Conservation (phyloP, 805 yeast species). For the Cyberlindnera petersonii region DNA sequence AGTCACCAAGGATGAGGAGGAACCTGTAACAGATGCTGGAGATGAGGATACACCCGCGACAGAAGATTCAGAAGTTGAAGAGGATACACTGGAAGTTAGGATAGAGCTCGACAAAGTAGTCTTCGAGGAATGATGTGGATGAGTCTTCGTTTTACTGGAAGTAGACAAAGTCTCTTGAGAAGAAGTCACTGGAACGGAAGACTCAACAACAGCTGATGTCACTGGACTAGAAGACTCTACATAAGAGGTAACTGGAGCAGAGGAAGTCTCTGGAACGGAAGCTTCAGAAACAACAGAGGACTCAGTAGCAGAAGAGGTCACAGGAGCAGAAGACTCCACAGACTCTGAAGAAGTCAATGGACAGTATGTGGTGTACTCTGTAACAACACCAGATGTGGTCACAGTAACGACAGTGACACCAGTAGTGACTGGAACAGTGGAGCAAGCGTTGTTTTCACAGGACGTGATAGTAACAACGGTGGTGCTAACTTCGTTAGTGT, state of each 20-base stretch:
- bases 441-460: neutral
- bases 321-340: neutral
- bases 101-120: too few species aligned
- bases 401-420: conserved; percentile 22
- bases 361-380: conserved; percentile 4
- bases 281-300: neutral
- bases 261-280: neutral
- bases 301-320: neutral
- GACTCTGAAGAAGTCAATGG: neutral
- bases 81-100: neutral
- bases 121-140: too few species aligned
- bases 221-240: too few species aligned
- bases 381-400: conserved; percentile 18
- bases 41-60: too few species aligned
- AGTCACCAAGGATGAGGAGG: neutral
- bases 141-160: too few species aligned
- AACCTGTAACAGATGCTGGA: too few species aligned
- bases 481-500: too few species aligned
- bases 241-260: neutral
- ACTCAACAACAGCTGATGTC: neutral
- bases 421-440: conserved; percentile 3
- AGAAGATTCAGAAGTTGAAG: conserved; percentile 1
- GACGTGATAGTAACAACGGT: too few species aligned
- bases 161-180: neutral
- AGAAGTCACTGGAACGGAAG: neutral